phyloP scores from a whole-genome alignment of 139 green algal genomes.

The Micractinium conductrix region DNA sequence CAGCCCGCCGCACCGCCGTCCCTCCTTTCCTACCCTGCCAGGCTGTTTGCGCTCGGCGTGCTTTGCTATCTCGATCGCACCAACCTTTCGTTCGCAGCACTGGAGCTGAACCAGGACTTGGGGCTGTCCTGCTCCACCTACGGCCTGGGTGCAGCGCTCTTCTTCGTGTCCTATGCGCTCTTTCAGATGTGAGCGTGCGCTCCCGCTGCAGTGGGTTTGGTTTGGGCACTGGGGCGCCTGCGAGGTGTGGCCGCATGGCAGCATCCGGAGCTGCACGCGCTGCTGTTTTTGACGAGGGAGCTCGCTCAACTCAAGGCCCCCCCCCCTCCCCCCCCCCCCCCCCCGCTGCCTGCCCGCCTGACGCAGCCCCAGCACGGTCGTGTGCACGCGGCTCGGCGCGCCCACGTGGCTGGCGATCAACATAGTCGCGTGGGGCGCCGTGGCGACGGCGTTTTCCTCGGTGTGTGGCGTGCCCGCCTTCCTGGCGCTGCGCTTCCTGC shows the following conservation, averaged over 20 bases:
- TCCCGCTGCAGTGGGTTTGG: background rate
- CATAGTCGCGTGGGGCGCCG: conserved; percentile 65
- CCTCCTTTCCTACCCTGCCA: background rate
- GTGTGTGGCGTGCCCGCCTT: conserved; percentile 57
- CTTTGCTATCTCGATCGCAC: conserved; percentile 80
- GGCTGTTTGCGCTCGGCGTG: conserved; percentile 52
- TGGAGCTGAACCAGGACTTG: conserved; percentile 72
- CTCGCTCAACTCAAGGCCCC: background rate
- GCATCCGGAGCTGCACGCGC: background rate
- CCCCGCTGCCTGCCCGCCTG: background rate
- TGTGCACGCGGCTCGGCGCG: conserved; percentile 58
- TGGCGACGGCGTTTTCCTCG: conserved; percentile 64
- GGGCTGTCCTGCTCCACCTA: conserved; percentile 70
- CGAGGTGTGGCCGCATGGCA: background rate
- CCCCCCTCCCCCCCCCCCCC: background rate
- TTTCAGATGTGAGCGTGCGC: conserved; percentile 28
- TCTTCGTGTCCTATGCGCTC: conserved; percentile 79
- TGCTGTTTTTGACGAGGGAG: background rate
- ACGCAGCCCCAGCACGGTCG: conserved; percentile 54
- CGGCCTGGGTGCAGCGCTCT: conserved; percentile 76
- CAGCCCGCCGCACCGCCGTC: background rate
- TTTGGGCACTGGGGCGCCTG: background rate
- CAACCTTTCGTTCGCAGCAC: conserved; percentile 77
- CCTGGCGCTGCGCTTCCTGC: conserved; percentile 70
- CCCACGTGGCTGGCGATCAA: conserved; percentile 67